These are phyloP conservation scores for Fusarium veterinarium DNA, from an alignment of 2,329 filamentous ascomycete genomes.

Conservation along the genomic window DNA sequence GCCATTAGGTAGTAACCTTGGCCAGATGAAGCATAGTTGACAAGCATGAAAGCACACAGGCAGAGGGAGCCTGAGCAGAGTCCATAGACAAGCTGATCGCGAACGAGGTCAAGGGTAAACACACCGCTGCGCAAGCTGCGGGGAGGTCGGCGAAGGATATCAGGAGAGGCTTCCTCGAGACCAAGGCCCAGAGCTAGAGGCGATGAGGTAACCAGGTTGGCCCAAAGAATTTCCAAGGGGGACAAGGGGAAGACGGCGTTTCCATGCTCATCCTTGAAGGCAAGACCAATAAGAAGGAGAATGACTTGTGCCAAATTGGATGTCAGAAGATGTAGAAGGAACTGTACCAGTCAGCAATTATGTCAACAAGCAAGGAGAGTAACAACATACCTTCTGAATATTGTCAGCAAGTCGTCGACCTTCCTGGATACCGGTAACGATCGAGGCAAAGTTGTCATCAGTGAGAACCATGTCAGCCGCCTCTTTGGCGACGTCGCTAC, in stretches of 20 bases:
- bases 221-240: conserved; percentile 80
- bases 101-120: conserved; percentile 72
- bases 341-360: conserved; percentile 52
- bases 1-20: conserved; percentile 63
- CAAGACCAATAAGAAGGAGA: conserved; percentile 74
- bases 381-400: conserved; percentile 71
- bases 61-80: conserved; percentile 71
- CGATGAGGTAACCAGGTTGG: conserved; percentile 79
- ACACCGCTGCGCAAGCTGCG: conserved; percentile 69
- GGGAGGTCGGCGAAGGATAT: conserved; percentile 75
- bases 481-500: conserved; percentile 81
- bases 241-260: conserved; percentile 77
- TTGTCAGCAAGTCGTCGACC: conserved; percentile 78
- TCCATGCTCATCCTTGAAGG: conserved; percentile 70
- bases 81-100: conserved; percentile 75
- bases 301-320: conserved; percentile 78
- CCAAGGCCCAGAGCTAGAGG: conserved; percentile 78
- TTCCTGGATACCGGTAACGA: conserved; percentile 77
- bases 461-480: conserved; percentile 89
- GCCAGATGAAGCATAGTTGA: conserved; percentile 63
- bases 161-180: conserved; percentile 74
- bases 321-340: conserved; percentile 73
- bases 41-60: conserved; percentile 69
- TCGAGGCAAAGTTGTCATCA: conserved; percentile 89
- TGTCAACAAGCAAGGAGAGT: background rate